These are phyloP conservation scores for Monosporascus sp. DNA, from an alignment of 2,329 filamentous ascomycete genomes.

Conservation along the genomic window DNA sequence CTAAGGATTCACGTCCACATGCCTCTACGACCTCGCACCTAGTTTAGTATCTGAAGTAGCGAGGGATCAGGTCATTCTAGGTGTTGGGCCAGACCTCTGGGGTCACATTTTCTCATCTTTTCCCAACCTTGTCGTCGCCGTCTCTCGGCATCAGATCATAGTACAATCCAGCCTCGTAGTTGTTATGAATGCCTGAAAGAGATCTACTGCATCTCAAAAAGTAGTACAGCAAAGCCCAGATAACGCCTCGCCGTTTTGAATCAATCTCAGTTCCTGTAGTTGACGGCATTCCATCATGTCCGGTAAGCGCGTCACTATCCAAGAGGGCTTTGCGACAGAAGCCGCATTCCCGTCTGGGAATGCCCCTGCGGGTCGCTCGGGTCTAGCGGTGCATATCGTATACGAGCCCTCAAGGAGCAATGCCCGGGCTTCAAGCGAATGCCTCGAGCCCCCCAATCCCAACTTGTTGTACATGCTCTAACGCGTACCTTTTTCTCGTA, in stretches of 20 bases:
- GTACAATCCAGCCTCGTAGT: conserved; percentile 26
- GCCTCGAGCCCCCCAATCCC: background rate
- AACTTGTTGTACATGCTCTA: conserved; percentile 15
- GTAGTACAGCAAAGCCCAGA: conserved; percentile 14
- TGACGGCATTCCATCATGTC: conserved; percentile 19
- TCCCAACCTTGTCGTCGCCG: conserved; percentile 1
- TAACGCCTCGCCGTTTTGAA: background rate
- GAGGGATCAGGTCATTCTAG: background rate
- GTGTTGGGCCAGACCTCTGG: background rate
- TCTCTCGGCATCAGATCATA: conserved; percentile 21
- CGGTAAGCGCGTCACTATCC: conserved; percentile 25
- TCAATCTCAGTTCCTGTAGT: background rate
- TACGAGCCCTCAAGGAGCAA: background rate
- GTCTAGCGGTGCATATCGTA: background rate
- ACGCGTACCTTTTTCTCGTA: conserved; percentile 10
- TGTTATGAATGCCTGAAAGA: conserved; percentile 27
- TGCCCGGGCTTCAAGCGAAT: background rate
- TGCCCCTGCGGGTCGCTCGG: background rate
- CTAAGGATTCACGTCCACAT: no score
- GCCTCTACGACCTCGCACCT: background rate
- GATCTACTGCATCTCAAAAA: conserved; percentile 5
- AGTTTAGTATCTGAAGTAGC: background rate
- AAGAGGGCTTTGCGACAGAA: conserved; percentile 7
- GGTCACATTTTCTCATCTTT: conserved; percentile 8
- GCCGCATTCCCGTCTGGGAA: background rate